A percentile compares a stretch with the other conserved stretches of the same genome.
Conservation (phyloP, 331 rosid species). For the Rosa hybrid region DNA sequence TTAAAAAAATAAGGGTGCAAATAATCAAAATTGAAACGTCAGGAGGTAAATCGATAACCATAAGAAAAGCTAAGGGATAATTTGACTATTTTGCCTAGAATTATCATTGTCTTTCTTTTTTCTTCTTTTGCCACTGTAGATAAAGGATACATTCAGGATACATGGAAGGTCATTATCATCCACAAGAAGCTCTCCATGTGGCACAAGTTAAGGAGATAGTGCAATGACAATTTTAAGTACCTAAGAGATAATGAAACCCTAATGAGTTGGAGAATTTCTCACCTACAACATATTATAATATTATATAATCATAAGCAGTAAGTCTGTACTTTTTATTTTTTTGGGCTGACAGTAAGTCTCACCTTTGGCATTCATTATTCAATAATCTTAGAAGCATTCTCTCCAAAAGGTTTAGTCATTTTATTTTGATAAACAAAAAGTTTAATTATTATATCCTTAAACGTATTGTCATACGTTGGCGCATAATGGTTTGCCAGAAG, state of each 20-base stretch:
- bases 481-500: conserved; percentile 56
- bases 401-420: not conserved
- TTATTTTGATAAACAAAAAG: not conserved
- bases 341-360: not conserved
- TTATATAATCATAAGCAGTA: too few species aligned
- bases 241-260: not conserved
- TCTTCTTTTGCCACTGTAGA: not conserved
- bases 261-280: not conserved
- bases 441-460: not conserved
- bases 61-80: too few species aligned
- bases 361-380: not conserved
- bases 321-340: too few species aligned
- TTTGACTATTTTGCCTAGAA: not conserved
- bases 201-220: not conserved
- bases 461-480: conserved; percentile 44
- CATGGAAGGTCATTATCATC: not conserved
- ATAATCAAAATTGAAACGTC: too few species aligned
- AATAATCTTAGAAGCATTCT: conserved; percentile 10
- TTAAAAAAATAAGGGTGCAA: too few species aligned
- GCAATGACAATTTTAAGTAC: not conserved
- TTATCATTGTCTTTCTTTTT: not conserved
- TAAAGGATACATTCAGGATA: not conserved
- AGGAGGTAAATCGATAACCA: too few species aligned
- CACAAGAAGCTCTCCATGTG: not conserved
- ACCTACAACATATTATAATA: conserved; percentile 1